These are phyloP conservation scores for Fusarium protoensiforme DNA, from an alignment of 2,329 filamentous ascomycete genomes.

Conservation along the genomic window DNA sequence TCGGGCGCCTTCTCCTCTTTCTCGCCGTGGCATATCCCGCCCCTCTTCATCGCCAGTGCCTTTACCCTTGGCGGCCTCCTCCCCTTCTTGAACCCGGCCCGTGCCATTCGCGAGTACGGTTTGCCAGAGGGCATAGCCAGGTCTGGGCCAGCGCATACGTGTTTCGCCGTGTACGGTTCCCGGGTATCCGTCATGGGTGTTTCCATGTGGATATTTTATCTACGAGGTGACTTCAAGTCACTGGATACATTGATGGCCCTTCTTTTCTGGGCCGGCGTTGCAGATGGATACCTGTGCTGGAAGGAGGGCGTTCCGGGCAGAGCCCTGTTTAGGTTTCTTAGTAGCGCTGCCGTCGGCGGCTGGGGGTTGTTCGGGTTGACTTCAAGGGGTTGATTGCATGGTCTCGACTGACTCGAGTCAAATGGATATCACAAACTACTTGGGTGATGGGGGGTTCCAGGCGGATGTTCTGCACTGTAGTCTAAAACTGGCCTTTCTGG, in stretches of 20 bases:
- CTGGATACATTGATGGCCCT: slow-evolving; percentile 38
- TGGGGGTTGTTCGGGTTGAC: slow-evolving; percentile 36
- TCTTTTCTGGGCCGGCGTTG: slow-evolving; percentile 25
- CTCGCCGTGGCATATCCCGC: slow-evolving; percentile 41
- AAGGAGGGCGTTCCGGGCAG: slow-evolving; percentile 30
- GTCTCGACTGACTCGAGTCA: background rate
- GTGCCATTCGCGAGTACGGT: slow-evolving; percentile 48
- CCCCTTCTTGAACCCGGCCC: slow-evolving; percentile 46
- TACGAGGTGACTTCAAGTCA: slow-evolving; percentile 24
- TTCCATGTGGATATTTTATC: slow-evolving; percentile 38
- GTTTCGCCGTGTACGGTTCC: slow-evolving; percentile 43
- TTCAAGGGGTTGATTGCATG: slow-evolving; percentile 10
- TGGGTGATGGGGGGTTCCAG: background rate
- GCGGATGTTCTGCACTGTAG: background rate
- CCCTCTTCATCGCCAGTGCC: slow-evolving; percentile 43
- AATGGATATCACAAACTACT: background rate
- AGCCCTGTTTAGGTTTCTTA: slow-evolving; percentile 25
- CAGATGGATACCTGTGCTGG: slow-evolving; percentile 40
- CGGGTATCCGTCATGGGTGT: slow-evolving; percentile 34
- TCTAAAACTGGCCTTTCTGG: background rate
- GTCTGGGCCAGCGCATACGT: slow-evolving; percentile 44
- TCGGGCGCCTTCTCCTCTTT: slow-evolving; percentile 23
- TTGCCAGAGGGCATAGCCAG: slow-evolving; percentile 45
- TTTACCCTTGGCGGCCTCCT: slow-evolving; percentile 47
- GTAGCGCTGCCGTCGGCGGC: slow-evolving; percentile 15